Evolutionary conservation across 2,329 filamentous ascomycete species (phyloP).

Genomic region (Venturia nashicola): DNA sequence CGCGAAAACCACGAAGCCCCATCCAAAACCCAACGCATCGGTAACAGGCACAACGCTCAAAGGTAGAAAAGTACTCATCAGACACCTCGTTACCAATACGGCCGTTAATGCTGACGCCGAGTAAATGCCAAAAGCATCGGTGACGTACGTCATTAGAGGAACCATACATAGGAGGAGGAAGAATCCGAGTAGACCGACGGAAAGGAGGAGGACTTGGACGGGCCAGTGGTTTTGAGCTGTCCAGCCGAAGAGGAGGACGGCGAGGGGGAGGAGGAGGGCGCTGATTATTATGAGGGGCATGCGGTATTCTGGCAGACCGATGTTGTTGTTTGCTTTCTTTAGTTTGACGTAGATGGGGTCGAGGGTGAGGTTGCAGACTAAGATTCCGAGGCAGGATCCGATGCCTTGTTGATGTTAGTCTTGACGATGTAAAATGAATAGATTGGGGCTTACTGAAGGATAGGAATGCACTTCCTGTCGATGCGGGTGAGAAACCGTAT

Average conservation of each 20-base stretch:
- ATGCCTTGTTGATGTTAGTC: constrained; percentile 22
- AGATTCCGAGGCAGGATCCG: constrained; percentile 36
- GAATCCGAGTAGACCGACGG: constrained; percentile 34
- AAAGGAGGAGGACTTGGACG: constrained; percentile 30
- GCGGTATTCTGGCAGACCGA: constrained; percentile 40
- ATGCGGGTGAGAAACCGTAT: constrained; percentile 35
- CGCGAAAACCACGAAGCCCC: constrained; percentile 36
- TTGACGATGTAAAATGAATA: too few species aligned
- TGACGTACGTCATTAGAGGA: constrained; percentile 43
- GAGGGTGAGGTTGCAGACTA: constrained; percentile 38
- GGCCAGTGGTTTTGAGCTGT: constrained; percentile 31
- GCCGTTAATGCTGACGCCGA: constrained; percentile 46
- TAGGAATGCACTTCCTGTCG: constrained; percentile 42
- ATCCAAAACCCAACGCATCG: constrained; percentile 38
- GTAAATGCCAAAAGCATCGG: constrained; percentile 44
- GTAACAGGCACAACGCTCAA: constrained; percentile 37
- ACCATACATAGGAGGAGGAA: constrained; percentile 35
- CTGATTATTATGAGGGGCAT: constrained; percentile 41
- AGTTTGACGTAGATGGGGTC: constrained; percentile 43
- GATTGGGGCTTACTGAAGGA: constrained; percentile 34
- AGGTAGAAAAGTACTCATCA: constrained; percentile 46
- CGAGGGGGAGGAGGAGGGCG: constrained; percentile 33
- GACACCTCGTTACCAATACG: constrained; percentile 41
- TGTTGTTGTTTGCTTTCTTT: constrained; percentile 26
- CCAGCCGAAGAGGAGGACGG: constrained; percentile 40